phyloP scores from a whole-genome alignment of 805 yeast genomes.

The Pichia thaimueangensis region DNA sequence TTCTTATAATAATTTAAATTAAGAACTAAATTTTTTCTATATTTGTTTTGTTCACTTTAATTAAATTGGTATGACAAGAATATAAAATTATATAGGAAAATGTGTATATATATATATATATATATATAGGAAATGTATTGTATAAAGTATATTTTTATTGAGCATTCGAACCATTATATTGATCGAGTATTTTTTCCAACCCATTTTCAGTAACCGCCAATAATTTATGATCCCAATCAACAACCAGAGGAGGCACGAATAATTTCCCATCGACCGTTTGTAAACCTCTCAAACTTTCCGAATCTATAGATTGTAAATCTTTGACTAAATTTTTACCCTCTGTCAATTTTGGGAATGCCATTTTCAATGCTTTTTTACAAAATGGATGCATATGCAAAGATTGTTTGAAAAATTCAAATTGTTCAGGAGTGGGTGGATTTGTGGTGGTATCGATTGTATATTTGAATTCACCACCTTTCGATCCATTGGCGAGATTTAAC shows the following conservation, averaged over 20 bases:
- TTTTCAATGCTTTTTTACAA: slow-evolving; percentile 24
- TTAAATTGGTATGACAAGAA: too few species aligned
- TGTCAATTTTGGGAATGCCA: slow-evolving; percentile 26
- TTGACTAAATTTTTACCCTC: slow-evolving; percentile 11
- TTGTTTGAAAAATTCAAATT: slow-evolving; percentile 24
- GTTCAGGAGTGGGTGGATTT: slow-evolving; percentile 27
- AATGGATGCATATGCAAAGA: slow-evolving; percentile 24
- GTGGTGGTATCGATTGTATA: slow-evolving; percentile 22
- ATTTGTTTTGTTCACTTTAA: too few species aligned
- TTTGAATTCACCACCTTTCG: slow-evolving; percentile 13
- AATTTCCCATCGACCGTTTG: neutral
- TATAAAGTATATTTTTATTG: too few species aligned
- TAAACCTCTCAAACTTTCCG: slow-evolving; percentile 7
- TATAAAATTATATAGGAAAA: too few species aligned
- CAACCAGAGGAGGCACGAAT: slow-evolving; percentile 43
- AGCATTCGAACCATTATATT: slow-evolving; percentile 29
- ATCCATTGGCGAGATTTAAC: neutral
- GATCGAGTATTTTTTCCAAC: slow-evolving; percentile 38
- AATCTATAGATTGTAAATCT: slow-evolving; percentile 15
- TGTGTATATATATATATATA: too few species aligned
- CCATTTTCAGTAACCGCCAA: slow-evolving; percentile 44
- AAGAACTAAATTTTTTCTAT: too few species aligned
- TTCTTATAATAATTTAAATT: too few species aligned
- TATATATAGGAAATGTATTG: too few species aligned
- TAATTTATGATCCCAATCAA: slow-evolving; percentile 56